phyloP scores from a whole-genome alignment of 192 early-diverging fungal genomes.

The Backusella mclennaniae region DNA sequence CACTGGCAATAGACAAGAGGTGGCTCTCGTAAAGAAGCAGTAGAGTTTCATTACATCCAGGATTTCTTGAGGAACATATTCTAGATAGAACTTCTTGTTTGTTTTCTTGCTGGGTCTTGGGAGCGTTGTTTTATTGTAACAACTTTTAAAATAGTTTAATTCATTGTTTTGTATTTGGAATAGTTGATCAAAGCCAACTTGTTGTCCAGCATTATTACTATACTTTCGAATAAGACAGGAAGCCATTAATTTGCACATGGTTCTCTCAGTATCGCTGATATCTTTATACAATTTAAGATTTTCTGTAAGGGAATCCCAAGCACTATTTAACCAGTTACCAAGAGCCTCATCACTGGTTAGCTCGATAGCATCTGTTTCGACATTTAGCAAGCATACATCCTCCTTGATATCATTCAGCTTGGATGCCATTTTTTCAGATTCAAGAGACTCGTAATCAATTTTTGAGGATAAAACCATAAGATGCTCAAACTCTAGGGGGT shows the following conservation, averaged over 20 bases:
- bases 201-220: neutral
- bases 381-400: neutral
- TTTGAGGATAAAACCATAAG: neutral
- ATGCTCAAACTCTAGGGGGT: neutral
- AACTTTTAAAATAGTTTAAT: conserved; percentile 7
- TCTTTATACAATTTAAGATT: neutral
- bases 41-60: conserved; percentile 13
- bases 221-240: conserved; percentile 21
- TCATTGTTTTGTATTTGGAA: conserved; percentile 29
- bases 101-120: neutral
- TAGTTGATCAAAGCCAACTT: conserved; percentile 5
- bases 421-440: neutral
- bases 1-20: conserved; percentile 8
- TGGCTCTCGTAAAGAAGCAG: conserved; percentile 4
- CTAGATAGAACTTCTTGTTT: neutral
- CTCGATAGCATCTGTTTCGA: neutral
- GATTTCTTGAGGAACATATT: conserved; percentile 12
- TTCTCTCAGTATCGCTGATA: conserved; percentile 1
- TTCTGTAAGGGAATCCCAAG: conserved; percentile 13
- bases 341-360: neutral
- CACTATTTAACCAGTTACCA: neutral
- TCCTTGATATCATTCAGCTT: neutral
- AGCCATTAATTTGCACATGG: conserved; percentile 27
- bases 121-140: neutral
- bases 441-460: conserved; percentile 16